Evolutionary conservation across 2,329 filamentous ascomycete species (phyloP), one percentile per base, ranked within the genome.

Genomic region (Diplodia corticola): DNA sequence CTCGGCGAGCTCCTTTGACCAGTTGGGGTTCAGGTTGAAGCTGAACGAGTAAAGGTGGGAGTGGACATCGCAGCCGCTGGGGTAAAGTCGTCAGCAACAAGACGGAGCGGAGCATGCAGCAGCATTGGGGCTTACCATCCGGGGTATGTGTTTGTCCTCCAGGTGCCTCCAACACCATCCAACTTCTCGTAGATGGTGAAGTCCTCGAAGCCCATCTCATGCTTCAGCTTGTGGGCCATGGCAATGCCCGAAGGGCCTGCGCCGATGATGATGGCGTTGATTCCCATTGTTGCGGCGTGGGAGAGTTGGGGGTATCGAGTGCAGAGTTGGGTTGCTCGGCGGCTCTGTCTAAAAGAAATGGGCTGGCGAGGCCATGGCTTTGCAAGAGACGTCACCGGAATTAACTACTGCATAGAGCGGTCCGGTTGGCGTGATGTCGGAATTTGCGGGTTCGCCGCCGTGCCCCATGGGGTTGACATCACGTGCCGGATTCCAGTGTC

Each of bases 11-110:
- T 75, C 71, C 61, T 75, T 73, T 12, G 74, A 74, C 78, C 79
- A 80, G 53, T 79, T 68, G 0, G 78, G 77, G 30, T 81, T 81
- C 12, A 75, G 70, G 20, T 76, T 78, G 70, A 80, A 81, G 44
- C 76, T 79, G 71, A 79, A 81, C 0, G 79, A 80, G 64, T 81
- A 81, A 2, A 81, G 73, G 69, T 80, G 78, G 0, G 74, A 49
- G 13, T 22, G 46, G 20, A 22, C n/a, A 13, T 49, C 46, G 7
- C n/a, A 22, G 22, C 46, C 46, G 6, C 46, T 49, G n/a, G n/a
- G n/a, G n/a, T 4, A 48, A 22, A 3, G 20, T 12, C n/a, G 10
- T 49, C 46, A 49, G n/a, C 75, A n/a, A 28, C 28, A 28, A 28
- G 28, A 70, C 78, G 71, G 49, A 37, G 5, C 15, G 12, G 15